Conservation (phyloP, 805 yeast genomes). For the Lachancea kluyveri region DNA sequence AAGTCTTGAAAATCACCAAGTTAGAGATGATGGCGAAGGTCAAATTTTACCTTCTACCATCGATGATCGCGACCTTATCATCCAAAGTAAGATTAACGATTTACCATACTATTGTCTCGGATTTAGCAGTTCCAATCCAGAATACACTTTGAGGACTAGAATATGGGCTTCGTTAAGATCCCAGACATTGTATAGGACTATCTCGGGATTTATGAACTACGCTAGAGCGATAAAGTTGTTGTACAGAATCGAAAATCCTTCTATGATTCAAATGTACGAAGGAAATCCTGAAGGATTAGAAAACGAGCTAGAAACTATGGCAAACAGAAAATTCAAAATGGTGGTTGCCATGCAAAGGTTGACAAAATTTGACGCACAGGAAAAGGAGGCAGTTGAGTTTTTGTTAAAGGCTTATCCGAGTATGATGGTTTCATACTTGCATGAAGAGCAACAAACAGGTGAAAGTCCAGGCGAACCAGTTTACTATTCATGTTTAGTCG, state of each 20-base stretch:
- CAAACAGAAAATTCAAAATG: slow-evolving; percentile 72
- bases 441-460: slow-evolving; percentile 33
- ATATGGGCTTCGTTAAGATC: slow-evolving; percentile 83
- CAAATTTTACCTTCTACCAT: slow-evolving; percentile 6
- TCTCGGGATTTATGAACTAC: slow-evolving; percentile 80
- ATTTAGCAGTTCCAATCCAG: slow-evolving; percentile 59
- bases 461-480: slow-evolving; percentile 24
- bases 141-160: slow-evolving; percentile 63
- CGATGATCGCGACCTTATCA: slow-evolving; percentile 12
- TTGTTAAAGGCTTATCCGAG: slow-evolving; percentile 71
- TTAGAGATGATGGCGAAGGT: slow-evolving; percentile 2
- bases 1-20: slow-evolving; percentile 3
- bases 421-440: slow-evolving; percentile 48
- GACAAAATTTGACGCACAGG: slow-evolving; percentile 56
- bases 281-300: slow-evolving; percentile 52
- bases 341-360: slow-evolving; percentile 85
- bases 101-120: slow-evolving; percentile 70
- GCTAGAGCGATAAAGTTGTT: slow-evolving; percentile 64
- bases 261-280: slow-evolving; percentile 39
- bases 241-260: slow-evolving; percentile 60
- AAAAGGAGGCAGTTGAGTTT: slow-evolving; percentile 59
- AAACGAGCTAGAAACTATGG: slow-evolving; percentile 62
- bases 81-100: slow-evolving; percentile 45
- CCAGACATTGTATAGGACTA: slow-evolving; percentile 78
- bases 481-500: slow-evolving; percentile 63